Evolutionary conservation across 352 stramenopile species (phyloP).

Genomic region (Phytopythium boreale): DNA sequence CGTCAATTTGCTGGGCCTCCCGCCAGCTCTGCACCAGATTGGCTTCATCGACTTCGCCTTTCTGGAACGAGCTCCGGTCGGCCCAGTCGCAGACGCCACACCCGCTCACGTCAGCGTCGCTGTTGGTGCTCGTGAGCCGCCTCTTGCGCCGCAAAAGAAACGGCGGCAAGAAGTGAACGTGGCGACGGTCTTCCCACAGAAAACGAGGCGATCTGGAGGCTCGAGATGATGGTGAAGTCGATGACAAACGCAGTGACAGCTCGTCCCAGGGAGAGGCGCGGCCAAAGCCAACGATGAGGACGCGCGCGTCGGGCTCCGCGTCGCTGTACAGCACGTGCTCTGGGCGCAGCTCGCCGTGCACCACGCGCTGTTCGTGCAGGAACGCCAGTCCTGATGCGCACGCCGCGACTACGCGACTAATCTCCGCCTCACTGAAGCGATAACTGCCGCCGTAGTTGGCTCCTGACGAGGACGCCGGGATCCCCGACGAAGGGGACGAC

Average conservation of each 20-base stretch:
- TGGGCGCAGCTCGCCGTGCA: conserved; percentile 68
- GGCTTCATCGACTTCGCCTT: conserved; percentile 13
- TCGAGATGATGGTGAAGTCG: background rate
- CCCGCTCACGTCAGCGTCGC: background rate
- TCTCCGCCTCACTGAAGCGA: conserved; percentile 45
- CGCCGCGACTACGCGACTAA: conserved; percentile 46
- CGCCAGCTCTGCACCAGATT: conserved; percentile 39
- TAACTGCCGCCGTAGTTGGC: conserved; percentile 12
- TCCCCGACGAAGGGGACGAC: background rate
- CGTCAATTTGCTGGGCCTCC: conserved; percentile 63
- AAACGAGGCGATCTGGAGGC: conserved; percentile 15
- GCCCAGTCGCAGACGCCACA: background rate
- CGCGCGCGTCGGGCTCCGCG: conserved; percentile 52
- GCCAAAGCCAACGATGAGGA: conserved; percentile 66
- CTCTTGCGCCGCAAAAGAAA: conserved; percentile 34
- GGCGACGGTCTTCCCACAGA: conserved; percentile 57
- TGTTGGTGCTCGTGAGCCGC: background rate
- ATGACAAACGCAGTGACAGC: conserved; percentile 21
- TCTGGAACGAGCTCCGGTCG: background rate
- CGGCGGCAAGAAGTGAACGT: conserved; percentile 63
- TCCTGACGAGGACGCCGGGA: background rate
- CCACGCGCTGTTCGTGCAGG: conserved; percentile 43
- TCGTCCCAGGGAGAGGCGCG: conserved; percentile 45
- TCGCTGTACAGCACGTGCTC: conserved; percentile 79
- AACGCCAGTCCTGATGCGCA: conserved; percentile 47